phyloP scores from a whole-genome alignment of 2,329 filamentous ascomycete genomes.

The Dissoconium aciculare region DNA sequence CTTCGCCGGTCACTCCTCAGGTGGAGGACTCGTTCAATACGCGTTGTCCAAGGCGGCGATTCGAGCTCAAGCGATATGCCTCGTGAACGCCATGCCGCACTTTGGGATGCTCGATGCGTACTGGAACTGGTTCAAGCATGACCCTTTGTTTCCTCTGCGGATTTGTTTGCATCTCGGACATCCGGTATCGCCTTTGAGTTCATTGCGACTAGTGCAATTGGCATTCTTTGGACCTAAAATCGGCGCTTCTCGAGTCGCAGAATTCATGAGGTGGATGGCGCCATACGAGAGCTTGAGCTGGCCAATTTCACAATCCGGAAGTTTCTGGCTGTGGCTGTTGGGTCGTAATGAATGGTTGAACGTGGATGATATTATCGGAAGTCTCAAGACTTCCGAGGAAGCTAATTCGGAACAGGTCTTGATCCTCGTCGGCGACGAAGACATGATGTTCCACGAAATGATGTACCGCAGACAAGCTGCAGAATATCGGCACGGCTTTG shows the following conservation, averaged over 20 bases:
- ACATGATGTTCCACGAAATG: slow-evolving; percentile 28
- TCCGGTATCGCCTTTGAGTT: slow-evolving; percentile 39
- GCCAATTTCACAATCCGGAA: slow-evolving; percentile 34
- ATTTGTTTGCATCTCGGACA: slow-evolving; percentile 35
- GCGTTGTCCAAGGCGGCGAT: slow-evolving; percentile 27
- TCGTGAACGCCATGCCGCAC: slow-evolving; percentile 7
- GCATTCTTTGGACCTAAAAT: slow-evolving; percentile 38
- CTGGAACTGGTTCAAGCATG: slow-evolving; percentile 32
- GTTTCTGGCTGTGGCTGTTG: slow-evolving; percentile 25
- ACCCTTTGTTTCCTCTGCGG: slow-evolving; percentile 36
- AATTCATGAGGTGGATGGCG: slow-evolving; percentile 31
- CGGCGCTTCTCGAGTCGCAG: slow-evolving; percentile 26
- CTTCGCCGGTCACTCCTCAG: slow-evolving; percentile 37
- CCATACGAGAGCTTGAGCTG: slow-evolving; percentile 40
- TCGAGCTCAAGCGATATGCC: slow-evolving; percentile 3
- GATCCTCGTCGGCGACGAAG: slow-evolving; percentile 28
- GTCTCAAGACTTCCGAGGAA: slow-evolving; percentile 20
- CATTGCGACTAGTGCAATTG: slow-evolving; percentile 33
- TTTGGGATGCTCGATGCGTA: slow-evolving; percentile 26
- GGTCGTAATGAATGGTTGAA: slow-evolving; percentile 10
- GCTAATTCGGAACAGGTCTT: slow-evolving; percentile 20
- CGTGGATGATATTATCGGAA: slow-evolving; percentile 27
- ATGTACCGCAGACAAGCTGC: slow-evolving; percentile 28
- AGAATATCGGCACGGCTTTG: slow-evolving; percentile 26
- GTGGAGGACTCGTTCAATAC: slow-evolving; percentile 37